A percentile compares a stretch with the other conserved stretches of the same genome.
Evolutionary conservation across 495 filamentous ascomycete species (phyloP).

Genomic region (Saxophila tyrrhenica): DNA sequence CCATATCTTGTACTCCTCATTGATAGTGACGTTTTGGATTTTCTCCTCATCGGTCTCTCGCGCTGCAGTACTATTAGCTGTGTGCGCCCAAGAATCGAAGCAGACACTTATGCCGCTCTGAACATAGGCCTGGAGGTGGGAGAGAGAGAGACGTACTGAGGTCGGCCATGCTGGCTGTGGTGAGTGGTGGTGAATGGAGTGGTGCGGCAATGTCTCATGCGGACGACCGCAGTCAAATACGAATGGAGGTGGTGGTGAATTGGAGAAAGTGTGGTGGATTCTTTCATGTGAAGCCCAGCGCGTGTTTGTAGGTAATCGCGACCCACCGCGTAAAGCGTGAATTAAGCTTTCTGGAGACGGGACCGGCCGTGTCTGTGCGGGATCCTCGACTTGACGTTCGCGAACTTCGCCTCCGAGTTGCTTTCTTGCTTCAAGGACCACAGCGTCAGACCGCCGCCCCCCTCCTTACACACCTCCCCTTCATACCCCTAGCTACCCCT

Average conservation of each 20-base stretch:
- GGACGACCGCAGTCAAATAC: too few species aligned
- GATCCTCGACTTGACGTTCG: not conserved
- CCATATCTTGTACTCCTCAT: slow-evolving; percentile 99
- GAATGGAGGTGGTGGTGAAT: too few species aligned
- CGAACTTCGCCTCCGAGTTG: not conserved
- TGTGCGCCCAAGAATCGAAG: too few species aligned
- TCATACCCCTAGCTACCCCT: not conserved
- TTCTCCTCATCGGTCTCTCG: slow-evolving; percentile 22
- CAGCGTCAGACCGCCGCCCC: slow-evolving; percentile 18
- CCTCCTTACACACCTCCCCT: slow-evolving; percentile 3
- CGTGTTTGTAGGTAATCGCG: too few species aligned
- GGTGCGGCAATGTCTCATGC: too few species aligned
- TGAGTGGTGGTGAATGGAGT: too few species aligned
- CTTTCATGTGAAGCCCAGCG: too few species aligned
- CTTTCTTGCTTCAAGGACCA: slow-evolving; percentile 18
- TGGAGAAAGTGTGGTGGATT: too few species aligned
- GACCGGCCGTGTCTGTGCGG: not conserved
- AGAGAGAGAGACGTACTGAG: too few species aligned
- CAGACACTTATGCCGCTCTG: too few species aligned
- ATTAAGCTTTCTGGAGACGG: not conserved
- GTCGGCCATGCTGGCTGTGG: too few species aligned
- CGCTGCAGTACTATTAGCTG: not conserved
- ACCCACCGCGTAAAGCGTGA: slow-evolving; percentile 1
- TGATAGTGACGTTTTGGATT: slow-evolving; percentile 75
- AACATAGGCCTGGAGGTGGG: too few species aligned